Conservation (phyloP, 2,329 filamentous ascomycete genomes). For the Diaporthe humulicola region DNA sequence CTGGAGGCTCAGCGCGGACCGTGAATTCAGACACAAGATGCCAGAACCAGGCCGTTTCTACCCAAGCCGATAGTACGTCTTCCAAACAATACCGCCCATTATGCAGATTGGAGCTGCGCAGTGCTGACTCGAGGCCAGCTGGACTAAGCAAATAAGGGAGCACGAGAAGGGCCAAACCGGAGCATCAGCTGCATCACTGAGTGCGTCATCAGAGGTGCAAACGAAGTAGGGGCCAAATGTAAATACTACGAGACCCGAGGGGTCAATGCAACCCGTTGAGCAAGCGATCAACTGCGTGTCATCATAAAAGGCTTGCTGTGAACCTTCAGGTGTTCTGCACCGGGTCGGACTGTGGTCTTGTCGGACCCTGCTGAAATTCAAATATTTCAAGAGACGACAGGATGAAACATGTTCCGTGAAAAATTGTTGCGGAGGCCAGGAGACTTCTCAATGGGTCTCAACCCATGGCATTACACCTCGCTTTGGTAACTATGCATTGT, state of each 20-base stretch:
- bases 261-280: background rate
- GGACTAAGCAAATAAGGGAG: constrained; percentile 61
- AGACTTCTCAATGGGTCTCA: too few relatives aligned
- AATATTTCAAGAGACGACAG: background rate
- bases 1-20: constrained; percentile 80
- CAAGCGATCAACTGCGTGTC: background rate
- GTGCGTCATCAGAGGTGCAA: constrained; percentile 30
- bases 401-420: background rate
- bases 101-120: background rate
- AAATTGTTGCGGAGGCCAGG: background rate
- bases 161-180: constrained; percentile 53
- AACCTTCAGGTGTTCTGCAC: background rate
- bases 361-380: background rate
- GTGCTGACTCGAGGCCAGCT: constrained; percentile 48
- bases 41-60: constrained; percentile 84
- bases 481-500: background rate
- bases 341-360: background rate
- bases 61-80: constrained; percentile 86
- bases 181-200: constrained; percentile 41
- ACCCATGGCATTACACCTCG: background rate
- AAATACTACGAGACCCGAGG: background rate
- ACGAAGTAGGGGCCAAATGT: constrained; percentile 17
- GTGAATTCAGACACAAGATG: constrained; percentile 81
- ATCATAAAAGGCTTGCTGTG: background rate
- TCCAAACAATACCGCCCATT: too few relatives aligned